Evolutionary conservation across 2,329 filamentous ascomycete genomes (phyloP).

Genomic region (Colletotrichum cereale): DNA sequence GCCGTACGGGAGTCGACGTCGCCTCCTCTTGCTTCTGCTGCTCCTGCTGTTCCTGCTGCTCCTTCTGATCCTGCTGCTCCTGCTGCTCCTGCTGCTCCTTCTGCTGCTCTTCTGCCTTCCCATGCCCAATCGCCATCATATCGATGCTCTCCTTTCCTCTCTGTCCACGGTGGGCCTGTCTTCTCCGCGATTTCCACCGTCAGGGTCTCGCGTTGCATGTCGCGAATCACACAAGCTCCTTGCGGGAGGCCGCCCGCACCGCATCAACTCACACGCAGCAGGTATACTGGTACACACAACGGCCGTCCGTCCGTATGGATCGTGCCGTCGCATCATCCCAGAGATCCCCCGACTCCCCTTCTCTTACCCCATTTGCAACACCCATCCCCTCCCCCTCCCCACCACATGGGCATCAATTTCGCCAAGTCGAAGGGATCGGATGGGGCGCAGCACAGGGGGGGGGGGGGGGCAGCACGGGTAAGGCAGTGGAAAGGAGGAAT

Average conservation of each 20-base stretch:
- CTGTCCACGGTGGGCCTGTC: neutral
- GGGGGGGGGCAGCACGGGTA: neutral
- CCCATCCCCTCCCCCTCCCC: too few relatives aligned
- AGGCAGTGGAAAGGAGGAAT: neutral
- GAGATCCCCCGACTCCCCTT: neutral
- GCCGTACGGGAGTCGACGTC: neutral
- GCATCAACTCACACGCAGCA: neutral
- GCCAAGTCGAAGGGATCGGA: conserved; percentile 11
- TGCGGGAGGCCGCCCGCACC: neutral
- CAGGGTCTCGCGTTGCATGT: neutral
- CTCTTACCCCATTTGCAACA: conserved; percentile 1
- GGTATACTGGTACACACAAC: too few relatives aligned
- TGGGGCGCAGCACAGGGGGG: conserved; percentile 1
- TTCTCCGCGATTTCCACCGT: neutral
- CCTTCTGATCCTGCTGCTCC: too few relatives aligned
- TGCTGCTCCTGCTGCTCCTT: too few relatives aligned
- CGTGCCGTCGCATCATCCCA: neutral
- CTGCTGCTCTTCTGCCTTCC: neutral
- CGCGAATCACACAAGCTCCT: neutral
- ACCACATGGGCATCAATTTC: conserved; percentile 17
- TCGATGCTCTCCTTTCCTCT: neutral
- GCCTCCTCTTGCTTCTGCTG: neutral
- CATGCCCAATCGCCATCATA: neutral
- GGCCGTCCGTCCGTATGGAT: neutral
- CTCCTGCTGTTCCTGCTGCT: neutral